Base-by-base conservation (phyloP, 441 rosid species). In the Codiaeum variegatum region DNA sequence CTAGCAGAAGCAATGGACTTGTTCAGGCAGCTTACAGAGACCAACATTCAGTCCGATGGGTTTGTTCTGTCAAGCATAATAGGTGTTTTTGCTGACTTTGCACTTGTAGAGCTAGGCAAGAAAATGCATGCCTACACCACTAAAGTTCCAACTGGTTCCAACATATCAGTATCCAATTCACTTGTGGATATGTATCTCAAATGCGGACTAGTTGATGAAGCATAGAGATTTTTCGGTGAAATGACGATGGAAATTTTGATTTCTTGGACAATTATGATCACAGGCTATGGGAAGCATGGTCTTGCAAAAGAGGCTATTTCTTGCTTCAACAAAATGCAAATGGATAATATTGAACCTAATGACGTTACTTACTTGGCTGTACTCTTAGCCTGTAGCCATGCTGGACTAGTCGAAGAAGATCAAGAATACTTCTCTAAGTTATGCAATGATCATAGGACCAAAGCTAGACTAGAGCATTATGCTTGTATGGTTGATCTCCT, bases 211-310 rank as follows among this genome's bases (percentile, higher is more conserved):
- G 76, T 86, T 2, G 88, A 89, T 16, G 93, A 89, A 21, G 97
- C 98, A 38, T 86, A 88, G 71, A 82, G 69, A 77, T 75, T 69
- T 58, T 92, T 94, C 40, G 4, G 52, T n/a, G 76, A 86, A 81
- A 90, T 92, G 90, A 78, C 86, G 0, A 60, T 72, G 7, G 85
- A 75, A 79, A 83, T 88, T 83, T 88, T 89, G 77, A 86, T 94
- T 59, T 89, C 98, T 46, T 94, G 98, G 98, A 92, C 98, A 1
- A 82, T 86, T 29, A 82, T 92, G 93, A 92, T 94, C 77, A 87
- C 91, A 32, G 98, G 97, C 59, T 94, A 84, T 3, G 98, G 94
- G 64, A 92, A 90, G 79, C 93, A 94, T 72, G 98, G 97, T 76
- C 86, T 91, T 70, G 97, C 94, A 19, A 59, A 67, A 77, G 83